Base-by-base conservation (phyloP, 2,329 filamentous ascomycete genomes). In the Fulvia fulva region DNA sequence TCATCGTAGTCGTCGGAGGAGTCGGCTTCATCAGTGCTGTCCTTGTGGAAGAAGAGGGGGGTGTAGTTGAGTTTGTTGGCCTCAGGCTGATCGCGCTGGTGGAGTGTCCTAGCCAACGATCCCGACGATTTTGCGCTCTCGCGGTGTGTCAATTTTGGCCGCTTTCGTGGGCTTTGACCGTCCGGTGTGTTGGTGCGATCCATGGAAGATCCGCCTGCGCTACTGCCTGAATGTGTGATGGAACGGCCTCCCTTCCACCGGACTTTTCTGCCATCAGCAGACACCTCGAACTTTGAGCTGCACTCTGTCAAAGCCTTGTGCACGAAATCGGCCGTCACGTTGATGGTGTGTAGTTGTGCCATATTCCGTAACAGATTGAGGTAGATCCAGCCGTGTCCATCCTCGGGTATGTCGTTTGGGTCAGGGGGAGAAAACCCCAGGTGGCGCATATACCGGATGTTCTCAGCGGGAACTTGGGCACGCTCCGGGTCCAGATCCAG, bases 271-370 rank as follows among this genome's bases (percentile, higher is more conserved):
- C 90, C 89, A 66, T 94, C 90, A 0, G 78, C 78, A 0, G 90
- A 93, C 0, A 95, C 71, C 69, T 95, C 89, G 53, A 96, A 86
- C 65, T 88, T 89, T 21, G 82, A 81, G 66, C 89, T 93, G 63
- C 86, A 83, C 51, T 88, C 84, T 0, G 79, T 77, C 1, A 95
- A 80, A 0, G 91, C 88, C 34, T 83, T 83, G 58, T 88, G 86
- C 41, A 94, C 85, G 66, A 93, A 93, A 26, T 87, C 85, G 0
- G 87, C 81, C 0, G 90, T 91, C 1, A 95, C 90, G 58, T 91
- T 92, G 65, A 94, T 81, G 0, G 91, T 93, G 67, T 95, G 90
- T 19, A 95, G 76, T 73, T 95, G 90, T 0, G 91, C 90, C 78
- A 95, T 82, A 68, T 88, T 91, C 69, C 87, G 86, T 1, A 95